These are phyloP conservation scores for Russula olivacea DNA, from an alignment of 768 basidiomycete genomes.

Conservation along the genomic window DNA sequence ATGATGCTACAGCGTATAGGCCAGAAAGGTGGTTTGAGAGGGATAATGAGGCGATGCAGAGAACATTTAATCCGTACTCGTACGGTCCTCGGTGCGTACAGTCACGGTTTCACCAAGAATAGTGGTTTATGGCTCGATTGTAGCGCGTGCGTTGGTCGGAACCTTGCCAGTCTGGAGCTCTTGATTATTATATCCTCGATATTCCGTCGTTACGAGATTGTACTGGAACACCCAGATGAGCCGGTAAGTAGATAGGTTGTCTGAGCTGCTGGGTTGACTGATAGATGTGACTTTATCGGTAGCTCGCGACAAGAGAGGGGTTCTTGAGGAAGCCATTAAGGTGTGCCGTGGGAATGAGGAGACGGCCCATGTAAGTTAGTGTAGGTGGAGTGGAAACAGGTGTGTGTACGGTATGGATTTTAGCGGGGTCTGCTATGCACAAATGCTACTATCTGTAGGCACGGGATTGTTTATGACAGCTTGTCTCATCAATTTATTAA, in stretches of 20 bases:
- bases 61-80: constrained; percentile 82
- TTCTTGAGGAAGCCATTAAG: constrained; percentile 79
- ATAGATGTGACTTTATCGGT: neutral
- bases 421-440: neutral
- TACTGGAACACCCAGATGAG: constrained; percentile 54
- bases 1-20: constrained; percentile 64
- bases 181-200: constrained; percentile 78
- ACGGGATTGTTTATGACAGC: no score
- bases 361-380: constrained; percentile 44
- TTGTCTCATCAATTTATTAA: no score
- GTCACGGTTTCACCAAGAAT: neutral
- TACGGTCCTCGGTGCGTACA: constrained; percentile 63
- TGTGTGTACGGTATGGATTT: neutral
- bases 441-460: neutral
- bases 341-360: constrained; percentile 67
- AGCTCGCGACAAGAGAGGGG: constrained; percentile 77
- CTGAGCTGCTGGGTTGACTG: neutral
- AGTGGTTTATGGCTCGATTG: neutral
- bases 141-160: constrained; percentile 80
- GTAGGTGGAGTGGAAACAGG: neutral
- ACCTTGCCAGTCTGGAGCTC: constrained; percentile 74
- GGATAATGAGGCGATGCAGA: constrained; percentile 54
- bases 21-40: constrained; percentile 85
- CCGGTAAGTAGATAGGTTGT: constrained; percentile 38
- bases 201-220: constrained; percentile 67